phyloP scores from a whole-genome alignment of 2,329 filamentous ascomycete genomes.

The Aspergillus ochraceus region DNA sequence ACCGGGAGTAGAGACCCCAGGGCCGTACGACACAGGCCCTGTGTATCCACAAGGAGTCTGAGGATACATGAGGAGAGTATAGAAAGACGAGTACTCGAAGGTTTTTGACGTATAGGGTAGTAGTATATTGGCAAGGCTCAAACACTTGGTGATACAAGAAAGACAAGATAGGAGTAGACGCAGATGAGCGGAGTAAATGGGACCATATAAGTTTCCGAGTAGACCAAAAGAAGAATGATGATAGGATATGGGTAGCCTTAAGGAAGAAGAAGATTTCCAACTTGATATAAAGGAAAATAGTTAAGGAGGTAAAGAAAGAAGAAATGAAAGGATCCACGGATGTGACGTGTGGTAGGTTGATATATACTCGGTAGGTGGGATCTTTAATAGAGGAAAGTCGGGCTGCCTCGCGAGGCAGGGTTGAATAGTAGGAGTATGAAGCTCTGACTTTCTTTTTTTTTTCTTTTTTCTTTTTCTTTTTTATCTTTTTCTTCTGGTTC shows the following conservation, averaged over 20 bases:
- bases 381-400: slow-evolving; percentile 20
- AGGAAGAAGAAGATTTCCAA: background rate
- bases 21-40: slow-evolving; percentile 29
- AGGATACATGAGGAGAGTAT: slow-evolving; percentile 29
- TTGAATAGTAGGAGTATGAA: slow-evolving; percentile 21
- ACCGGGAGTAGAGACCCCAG: slow-evolving; percentile 20
- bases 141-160: slow-evolving; percentile 23
- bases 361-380: slow-evolving; percentile 28
- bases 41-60: slow-evolving; percentile 19
- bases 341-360: slow-evolving; percentile 22
- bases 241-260: background rate
- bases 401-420: slow-evolving; percentile 38
- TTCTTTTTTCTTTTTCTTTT: background rate
- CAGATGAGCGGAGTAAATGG: background rate
- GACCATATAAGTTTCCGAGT: background rate
- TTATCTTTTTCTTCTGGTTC: slow-evolving; percentile 2
- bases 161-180: background rate
- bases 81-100: slow-evolving; percentile 12
- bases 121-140: slow-evolving; percentile 16
- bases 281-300: background rate
- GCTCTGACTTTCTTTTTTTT: slow-evolving; percentile 21
- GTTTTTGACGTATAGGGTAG: slow-evolving; percentile 7
- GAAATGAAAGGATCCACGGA: slow-evolving; percentile 20
- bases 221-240: background rate
- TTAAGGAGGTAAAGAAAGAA: slow-evolving; percentile 6